Conservation (phyloP, 140 eudicot genomes). For the Stevia rebaudiana region DNA sequence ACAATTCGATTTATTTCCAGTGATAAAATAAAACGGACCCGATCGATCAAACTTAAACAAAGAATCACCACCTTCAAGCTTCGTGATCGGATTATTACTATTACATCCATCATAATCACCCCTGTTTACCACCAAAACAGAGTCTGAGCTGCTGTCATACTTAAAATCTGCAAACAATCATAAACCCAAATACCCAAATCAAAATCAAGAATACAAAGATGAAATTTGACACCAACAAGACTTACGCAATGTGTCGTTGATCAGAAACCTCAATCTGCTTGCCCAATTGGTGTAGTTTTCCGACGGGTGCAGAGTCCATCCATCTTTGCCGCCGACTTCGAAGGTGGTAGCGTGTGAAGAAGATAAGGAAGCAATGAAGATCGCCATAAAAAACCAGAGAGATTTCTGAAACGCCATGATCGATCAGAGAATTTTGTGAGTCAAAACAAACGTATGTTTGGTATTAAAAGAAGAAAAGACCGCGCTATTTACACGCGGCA, state of each 20-base stretch:
- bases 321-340: conserved; percentile 64
- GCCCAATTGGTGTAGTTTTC: conserved; percentile 60
- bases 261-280: conserved; percentile 48
- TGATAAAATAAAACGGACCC: conserved; percentile 71
- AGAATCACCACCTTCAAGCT: conserved; percentile 49
- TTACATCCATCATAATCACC: conserved; percentile 54
- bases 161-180: conserved; percentile 47
- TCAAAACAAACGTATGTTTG: background rate
- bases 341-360: conserved; percentile 37
- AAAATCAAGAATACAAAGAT: background rate
- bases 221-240: background rate
- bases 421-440: conserved; percentile 9
- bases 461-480: conserved; percentile 3
- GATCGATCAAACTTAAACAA: conserved; percentile 47
- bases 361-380: conserved; percentile 9
- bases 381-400: conserved; percentile 14
- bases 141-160: conserved; percentile 48
- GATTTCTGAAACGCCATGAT: conserved; percentile 24
- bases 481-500: conserved; percentile 22
- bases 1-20: conserved; percentile 56
- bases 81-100: conserved; percentile 31
- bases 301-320: conserved; percentile 64
- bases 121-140: conserved; percentile 66
- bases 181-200: background rate
- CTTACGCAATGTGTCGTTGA: conserved; percentile 56